A percentile compares a stretch with the other conserved stretches of the same genome.
Conservation (phyloP, 2,329 filamentous ascomycete genomes). For the Fusarium sp. region DNA sequence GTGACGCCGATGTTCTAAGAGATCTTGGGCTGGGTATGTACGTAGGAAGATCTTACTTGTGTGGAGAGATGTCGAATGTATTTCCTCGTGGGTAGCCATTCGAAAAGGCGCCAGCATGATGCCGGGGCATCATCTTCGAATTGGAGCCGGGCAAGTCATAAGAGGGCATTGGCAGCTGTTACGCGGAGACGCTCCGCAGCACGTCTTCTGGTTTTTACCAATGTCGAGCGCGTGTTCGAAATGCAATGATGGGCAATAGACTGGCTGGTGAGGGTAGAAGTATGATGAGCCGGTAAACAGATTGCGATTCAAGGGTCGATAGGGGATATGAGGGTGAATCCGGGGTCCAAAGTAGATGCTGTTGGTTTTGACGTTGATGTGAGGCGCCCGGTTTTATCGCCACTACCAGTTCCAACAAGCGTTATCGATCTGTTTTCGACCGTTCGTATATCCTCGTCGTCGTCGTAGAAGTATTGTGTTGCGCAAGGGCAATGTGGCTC, state of each 20-base stretch:
- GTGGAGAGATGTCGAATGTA: constrained; percentile 89
- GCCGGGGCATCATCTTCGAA: constrained; percentile 85
- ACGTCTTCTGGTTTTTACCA: constrained; percentile 27
- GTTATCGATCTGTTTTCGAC: not conserved
- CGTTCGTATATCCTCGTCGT: constrained; percentile 23
- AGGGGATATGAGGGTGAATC: constrained; percentile 23
- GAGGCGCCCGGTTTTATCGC: constrained; percentile 2
- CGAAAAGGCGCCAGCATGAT: constrained; percentile 79
- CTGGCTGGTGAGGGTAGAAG: not conserved
- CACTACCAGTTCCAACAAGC: not conserved
- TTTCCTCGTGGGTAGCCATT: constrained; percentile 86
- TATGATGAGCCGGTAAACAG: constrained; percentile 9
- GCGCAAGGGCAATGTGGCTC: constrained; percentile 43
- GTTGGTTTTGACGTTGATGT: constrained; percentile 16
- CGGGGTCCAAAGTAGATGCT: constrained; percentile 9
- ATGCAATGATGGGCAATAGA: constrained; percentile 2
- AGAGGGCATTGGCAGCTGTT: constrained; percentile 48
- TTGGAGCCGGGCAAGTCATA: constrained; percentile 48
- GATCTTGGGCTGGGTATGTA: not conserved
- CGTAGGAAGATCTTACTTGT: constrained; percentile 73
- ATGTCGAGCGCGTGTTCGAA: constrained; percentile 1
- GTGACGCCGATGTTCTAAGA: not conserved
- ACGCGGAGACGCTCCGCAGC: constrained; percentile 42
- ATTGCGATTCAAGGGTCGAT: constrained; percentile 19
- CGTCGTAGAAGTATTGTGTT: constrained; percentile 17